These are phyloP conservation scores for Citrullus mucosospermus DNA, from an alignment of 306 rosid species.

Conservation along the genomic window DNA sequence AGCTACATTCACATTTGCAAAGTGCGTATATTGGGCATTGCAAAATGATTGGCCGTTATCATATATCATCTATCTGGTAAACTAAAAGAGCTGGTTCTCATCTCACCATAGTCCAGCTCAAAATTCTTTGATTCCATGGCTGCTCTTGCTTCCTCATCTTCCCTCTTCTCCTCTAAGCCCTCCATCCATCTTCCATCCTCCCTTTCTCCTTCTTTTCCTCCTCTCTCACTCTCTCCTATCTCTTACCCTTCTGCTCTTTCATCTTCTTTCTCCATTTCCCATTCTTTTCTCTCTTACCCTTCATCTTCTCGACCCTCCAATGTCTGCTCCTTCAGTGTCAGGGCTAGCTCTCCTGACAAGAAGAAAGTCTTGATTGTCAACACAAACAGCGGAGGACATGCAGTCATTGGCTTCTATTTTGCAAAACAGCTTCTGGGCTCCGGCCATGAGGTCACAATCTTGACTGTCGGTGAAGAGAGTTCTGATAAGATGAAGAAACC, in stretches of 20 bases:
- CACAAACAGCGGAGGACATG: slow-evolving; percentile 82
- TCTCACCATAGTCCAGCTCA: slow-evolving; percentile 18
- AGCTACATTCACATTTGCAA: not conserved
- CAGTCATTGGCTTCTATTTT: slow-evolving; percentile 78
- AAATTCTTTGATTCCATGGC: slow-evolving; percentile 44
- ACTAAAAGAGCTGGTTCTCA: slow-evolving; percentile 42
- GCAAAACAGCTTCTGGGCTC: slow-evolving; percentile 74
- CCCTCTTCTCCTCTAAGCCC: slow-evolving; percentile 36
- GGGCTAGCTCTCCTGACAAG: slow-evolving; percentile 41
- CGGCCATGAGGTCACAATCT: slow-evolving; percentile 60
- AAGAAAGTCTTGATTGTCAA: slow-evolving; percentile 72
- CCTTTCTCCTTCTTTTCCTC: slow-evolving; percentile 24
- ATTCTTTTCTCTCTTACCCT: not conserved
- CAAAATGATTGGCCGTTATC: slow-evolving; percentile 7
- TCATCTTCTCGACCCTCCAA: slow-evolving; percentile 23
- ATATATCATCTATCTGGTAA: not conserved
- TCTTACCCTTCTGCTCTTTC: slow-evolving; percentile 20
- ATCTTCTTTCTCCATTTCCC: slow-evolving; percentile 41
- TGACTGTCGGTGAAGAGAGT: slow-evolving; percentile 77
- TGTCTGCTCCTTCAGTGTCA: slow-evolving; percentile 25
- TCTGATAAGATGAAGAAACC: slow-evolving; percentile 90
- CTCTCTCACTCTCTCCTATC: slow-evolving; percentile 40
- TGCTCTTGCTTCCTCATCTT: slow-evolving; percentile 49
- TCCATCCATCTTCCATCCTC: slow-evolving; percentile 31
- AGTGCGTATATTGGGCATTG: not conserved